Evolutionary conservation across 805 yeast genomes (phyloP).

Genomic region (Ogataea naganishii): DNA sequence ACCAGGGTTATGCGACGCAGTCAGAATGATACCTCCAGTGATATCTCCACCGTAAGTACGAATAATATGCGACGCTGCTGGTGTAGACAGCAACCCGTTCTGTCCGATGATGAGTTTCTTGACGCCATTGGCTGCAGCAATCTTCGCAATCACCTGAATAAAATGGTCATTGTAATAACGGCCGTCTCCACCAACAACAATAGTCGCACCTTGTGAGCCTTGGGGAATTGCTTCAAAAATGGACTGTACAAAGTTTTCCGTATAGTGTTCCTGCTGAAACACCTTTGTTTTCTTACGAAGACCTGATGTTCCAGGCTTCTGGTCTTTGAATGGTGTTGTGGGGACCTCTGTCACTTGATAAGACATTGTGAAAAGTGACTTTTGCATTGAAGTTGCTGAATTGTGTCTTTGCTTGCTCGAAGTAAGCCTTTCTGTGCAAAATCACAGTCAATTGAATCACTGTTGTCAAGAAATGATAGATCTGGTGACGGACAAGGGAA

Average conservation of each 20-base stretch:
- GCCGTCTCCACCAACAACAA: constrained; percentile 97
- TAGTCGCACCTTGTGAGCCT: constrained; percentile 62
- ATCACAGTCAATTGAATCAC: too few relatives aligned
- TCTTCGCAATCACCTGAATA: constrained; percentile 70
- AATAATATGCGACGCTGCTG: constrained; percentile 92
- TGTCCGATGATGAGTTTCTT: constrained; percentile 79
- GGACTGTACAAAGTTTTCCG: constrained; percentile 91
- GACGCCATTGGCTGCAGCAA: constrained; percentile 90
- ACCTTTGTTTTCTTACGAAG: constrained; percentile 84
- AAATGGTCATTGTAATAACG: constrained; percentile 81
- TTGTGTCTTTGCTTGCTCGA: too few relatives aligned
- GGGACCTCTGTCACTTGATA: constrained; percentile 25
- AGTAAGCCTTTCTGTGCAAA: too few relatives aligned
- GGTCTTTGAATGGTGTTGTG: constrained; percentile 79
- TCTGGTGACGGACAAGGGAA: too few relatives aligned
- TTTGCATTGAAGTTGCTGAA: constrained; percentile 1
- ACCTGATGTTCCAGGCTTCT: constrained; percentile 98
- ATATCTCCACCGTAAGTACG: constrained; percentile 48
- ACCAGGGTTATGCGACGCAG: constrained; percentile 98
- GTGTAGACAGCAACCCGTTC: constrained; percentile 84
- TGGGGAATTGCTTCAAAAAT: constrained; percentile 84
- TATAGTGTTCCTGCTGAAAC: constrained; percentile 69
- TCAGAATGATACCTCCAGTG: constrained; percentile 92
- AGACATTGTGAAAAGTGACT: constrained; percentile 6
- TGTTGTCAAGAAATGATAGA: too few relatives aligned